Conservation (phyloP, 2,329 filamentous ascomycete genomes). For the Fusarium palustre region DNA sequence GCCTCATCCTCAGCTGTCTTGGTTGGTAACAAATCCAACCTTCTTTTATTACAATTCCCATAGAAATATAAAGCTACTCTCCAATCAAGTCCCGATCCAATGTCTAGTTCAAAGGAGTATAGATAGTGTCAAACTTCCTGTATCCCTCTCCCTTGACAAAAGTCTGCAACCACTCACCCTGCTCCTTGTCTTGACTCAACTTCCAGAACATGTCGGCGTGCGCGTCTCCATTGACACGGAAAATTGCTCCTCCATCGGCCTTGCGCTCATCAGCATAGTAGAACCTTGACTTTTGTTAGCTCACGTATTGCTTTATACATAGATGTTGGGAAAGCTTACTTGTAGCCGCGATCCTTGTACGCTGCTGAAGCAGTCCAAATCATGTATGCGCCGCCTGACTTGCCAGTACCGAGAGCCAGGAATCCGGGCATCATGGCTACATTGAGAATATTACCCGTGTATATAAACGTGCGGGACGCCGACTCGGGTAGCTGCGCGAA, state of each 20-base stretch:
- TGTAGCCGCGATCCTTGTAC: conserved; percentile 53
- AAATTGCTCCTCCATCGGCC: conserved; percentile 51
- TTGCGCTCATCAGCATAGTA: conserved; percentile 64
- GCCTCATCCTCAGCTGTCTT: neutral
- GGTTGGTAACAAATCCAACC: neutral
- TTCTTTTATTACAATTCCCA: neutral
- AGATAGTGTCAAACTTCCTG: conserved; percentile 22
- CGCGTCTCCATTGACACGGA: conserved; percentile 54
- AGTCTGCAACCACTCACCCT: conserved; percentile 60
- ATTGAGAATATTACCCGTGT: conserved; percentile 59
- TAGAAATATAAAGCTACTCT: too few relatives aligned
- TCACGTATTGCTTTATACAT: accelerated
- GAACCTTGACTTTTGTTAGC: conserved; percentile 54
- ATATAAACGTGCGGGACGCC: conserved; percentile 56
- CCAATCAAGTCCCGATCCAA: accelerated
- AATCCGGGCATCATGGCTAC: conserved; percentile 47
- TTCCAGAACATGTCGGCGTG: conserved; percentile 56
- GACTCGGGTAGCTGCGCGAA: conserved; percentile 46
- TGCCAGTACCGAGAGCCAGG: conserved; percentile 55
- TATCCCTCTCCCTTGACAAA: conserved; percentile 59
- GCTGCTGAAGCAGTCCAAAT: conserved; percentile 47
- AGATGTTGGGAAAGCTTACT: conserved; percentile 40
- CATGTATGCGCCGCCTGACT: conserved; percentile 52
- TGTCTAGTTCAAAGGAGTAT: neutral
- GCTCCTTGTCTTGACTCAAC: conserved; percentile 54